Evolutionary conservation across 441 rosid species (phyloP).

Genomic region (Jatropha podagrica): DNA sequence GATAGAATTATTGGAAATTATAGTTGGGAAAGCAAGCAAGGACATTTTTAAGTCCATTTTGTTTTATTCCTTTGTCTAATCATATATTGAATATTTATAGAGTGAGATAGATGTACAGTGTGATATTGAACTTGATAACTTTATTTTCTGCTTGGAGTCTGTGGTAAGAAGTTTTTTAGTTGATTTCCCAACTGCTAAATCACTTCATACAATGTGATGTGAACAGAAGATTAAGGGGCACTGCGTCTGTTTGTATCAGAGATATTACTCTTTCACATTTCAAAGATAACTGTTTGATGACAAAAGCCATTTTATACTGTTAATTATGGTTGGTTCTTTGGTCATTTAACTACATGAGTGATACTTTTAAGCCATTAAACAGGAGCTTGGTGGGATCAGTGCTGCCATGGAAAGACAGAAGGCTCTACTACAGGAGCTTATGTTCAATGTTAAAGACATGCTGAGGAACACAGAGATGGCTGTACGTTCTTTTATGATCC

Average conservation of each 20-base stretch:
- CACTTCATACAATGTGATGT: constrained; percentile 6
- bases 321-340: not conserved
- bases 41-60: too few relatives aligned
- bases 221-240: not conserved
- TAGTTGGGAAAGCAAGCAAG: too few relatives aligned
- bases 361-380: not conserved
- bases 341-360: constrained; percentile 5
- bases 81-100: too few relatives aligned
- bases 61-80: too few relatives aligned
- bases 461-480: constrained; percentile 83
- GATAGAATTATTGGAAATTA: too few relatives aligned
- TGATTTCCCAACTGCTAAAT: not conserved
- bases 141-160: not conserved
- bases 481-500: constrained; percentile 82
- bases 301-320: not conserved
- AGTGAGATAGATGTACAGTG: not conserved
- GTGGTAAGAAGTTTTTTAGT: not conserved
- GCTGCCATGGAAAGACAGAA: constrained; percentile 84
- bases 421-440: constrained; percentile 72
- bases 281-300: not conserved
- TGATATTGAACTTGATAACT: not conserved
- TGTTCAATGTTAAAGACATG: constrained; percentile 80
- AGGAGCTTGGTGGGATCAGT: constrained; percentile 97
- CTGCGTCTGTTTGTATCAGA: not conserved
- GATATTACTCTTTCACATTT: not conserved